phyloP scores from a whole-genome alignment of 2,329 filamentous ascomycete genomes.

The Atkinsonella texensis region DNA sequence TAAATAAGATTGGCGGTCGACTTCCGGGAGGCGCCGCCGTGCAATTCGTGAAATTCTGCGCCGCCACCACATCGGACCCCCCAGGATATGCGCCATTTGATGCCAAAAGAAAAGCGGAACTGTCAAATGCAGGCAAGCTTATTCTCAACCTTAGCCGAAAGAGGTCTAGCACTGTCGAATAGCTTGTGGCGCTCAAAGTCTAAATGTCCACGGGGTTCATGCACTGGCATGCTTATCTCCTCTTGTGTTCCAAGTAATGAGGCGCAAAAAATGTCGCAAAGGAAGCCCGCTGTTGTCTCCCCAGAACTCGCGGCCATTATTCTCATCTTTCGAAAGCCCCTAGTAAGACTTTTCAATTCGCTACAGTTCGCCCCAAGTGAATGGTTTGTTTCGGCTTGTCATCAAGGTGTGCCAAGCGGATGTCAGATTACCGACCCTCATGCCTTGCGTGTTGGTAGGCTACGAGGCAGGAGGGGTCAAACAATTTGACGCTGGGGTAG shows the following conservation, averaged over 20 bases:
- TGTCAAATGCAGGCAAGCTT: neutral
- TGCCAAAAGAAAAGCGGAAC: neutral
- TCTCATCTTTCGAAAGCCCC: no score
- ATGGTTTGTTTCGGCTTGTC: neutral
- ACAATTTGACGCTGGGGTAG: no score
- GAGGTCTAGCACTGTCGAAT: neutral
- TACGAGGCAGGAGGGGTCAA: no score
- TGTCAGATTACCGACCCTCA: no score
- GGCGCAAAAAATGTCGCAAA: neutral
- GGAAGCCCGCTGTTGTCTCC: neutral
- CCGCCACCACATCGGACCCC: slow-evolving; percentile 10
- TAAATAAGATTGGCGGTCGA: neutral
- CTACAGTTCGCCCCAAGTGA: no score
- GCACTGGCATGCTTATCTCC: neutral
- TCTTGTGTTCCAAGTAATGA: neutral
- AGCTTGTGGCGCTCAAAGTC: neutral
- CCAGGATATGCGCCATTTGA: neutral
- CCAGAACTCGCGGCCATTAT: neutral
- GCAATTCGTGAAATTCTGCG: no score
- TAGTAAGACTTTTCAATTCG: no score
- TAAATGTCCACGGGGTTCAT: neutral
- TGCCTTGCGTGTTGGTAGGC: no score
- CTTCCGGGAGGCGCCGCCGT: neutral
- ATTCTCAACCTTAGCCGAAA: neutral
- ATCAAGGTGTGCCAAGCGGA: no score